phyloP scores from a whole-genome alignment of 306 rosid genomes.

The Trifolium subterraneum region DNA sequence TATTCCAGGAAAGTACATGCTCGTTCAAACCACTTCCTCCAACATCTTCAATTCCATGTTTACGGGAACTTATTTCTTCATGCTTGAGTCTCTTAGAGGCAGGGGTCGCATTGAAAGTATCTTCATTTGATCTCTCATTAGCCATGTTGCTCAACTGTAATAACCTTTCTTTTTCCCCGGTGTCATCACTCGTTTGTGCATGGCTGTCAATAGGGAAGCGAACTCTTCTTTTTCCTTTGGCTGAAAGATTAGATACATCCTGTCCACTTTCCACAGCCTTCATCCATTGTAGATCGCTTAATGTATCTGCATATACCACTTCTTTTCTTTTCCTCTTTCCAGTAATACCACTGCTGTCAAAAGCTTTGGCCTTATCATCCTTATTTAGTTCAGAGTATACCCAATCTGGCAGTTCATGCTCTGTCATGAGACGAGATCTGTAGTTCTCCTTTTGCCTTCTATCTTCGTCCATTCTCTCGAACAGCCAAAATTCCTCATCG shows the following conservation, averaged over 20 bases:
- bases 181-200: constrained; percentile 50
- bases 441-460: constrained; percentile 95
- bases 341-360: constrained; percentile 43
- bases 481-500: constrained; percentile 92
- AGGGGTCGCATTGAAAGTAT: constrained; percentile 51
- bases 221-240: constrained; percentile 57
- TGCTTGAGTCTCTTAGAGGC: constrained; percentile 63
- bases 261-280: constrained; percentile 94
- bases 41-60: constrained; percentile 51
- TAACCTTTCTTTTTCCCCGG: constrained; percentile 56
- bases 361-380: constrained; percentile 60
- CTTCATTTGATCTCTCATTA: constrained; percentile 71
- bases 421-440: constrained; percentile 92
- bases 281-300: constrained; percentile 95
- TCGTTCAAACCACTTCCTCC: constrained; percentile 63
- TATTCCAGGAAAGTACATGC: constrained; percentile 75
- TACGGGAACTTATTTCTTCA: constrained; percentile 57
- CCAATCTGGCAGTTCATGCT: constrained; percentile 98
- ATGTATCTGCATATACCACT: constrained; percentile 81
- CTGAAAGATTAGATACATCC: constrained; percentile 62
- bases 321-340: constrained; percentile 95
- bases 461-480: constrained; percentile 98
- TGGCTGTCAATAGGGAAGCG: constrained; percentile 51
- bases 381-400: constrained; percentile 72
- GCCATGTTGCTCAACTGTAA: constrained; percentile 48